Percentiles rank a stretch among this genome's conserved stretches.
Conservation (phyloP, 768 basidiomycete species). For the Rhodotorula taiwanensis region DNA sequence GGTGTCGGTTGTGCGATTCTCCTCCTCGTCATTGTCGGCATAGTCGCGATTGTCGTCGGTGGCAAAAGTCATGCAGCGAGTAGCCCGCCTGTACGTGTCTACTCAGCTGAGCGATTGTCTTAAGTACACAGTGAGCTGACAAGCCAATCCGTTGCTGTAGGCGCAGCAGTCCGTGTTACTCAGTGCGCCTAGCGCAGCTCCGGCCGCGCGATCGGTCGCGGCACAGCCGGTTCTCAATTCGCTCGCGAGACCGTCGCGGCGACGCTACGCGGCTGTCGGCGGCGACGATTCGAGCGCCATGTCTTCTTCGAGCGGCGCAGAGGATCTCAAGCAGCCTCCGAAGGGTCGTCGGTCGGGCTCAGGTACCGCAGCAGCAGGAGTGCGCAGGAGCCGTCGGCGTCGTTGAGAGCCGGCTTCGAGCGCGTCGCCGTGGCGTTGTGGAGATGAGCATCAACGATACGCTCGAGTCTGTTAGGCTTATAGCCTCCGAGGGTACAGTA, state of each 20-base stretch:
- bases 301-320: neutral
- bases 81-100: neutral
- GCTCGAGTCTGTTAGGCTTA: too few species aligned
- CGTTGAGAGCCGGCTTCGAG: too few species aligned
- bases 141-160: neutral
- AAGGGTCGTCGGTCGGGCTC: too few species aligned
- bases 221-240: neutral
- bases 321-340: too few species aligned
- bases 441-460: too few species aligned
- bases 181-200: too few species aligned
- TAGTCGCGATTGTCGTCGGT: constrained; percentile 3
- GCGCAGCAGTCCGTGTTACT: constrained; percentile 7
- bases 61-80: neutral
- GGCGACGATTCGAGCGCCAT: neutral
- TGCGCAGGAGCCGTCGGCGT: too few species aligned
- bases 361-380: too few species aligned
- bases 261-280: neutral
- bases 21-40: neutral
- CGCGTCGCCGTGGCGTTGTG: too few species aligned
- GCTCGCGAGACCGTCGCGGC: neutral
- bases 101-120: too few species aligned
- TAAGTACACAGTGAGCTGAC: too few species aligned
- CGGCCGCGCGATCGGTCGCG: neutral
- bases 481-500: too few species aligned
- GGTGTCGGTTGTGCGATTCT: neutral